Evolutionary conservation across 306 rosid genomes (phyloP).

Genomic region (Dryas drummondii): DNA sequence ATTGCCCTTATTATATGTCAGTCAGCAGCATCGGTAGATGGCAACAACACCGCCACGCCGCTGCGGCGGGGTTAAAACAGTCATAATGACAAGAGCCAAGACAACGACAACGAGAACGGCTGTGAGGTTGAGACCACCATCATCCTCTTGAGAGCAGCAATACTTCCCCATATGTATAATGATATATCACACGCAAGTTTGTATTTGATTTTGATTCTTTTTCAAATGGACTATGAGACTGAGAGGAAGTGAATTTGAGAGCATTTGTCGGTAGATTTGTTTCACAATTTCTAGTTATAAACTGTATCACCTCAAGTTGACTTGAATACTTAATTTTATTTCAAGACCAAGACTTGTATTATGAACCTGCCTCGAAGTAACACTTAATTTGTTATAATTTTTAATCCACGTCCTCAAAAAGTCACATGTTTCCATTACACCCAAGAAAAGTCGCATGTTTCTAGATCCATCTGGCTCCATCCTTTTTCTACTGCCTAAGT

Average conservation of each 20-base stretch:
- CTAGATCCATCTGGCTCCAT: too few relatives aligned
- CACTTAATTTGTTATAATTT: neutral
- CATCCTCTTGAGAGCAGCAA: slow-evolving; percentile 25
- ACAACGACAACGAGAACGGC: slow-evolving; percentile 27
- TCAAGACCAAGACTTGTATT: too few relatives aligned
- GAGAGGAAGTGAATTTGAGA: neutral
- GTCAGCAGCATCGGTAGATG: slow-evolving; percentile 18
- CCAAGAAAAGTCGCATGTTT: too few relatives aligned
- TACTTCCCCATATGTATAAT: slow-evolving; percentile 20
- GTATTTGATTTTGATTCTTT: too few relatives aligned
- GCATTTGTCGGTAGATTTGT: neutral
- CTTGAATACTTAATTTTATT: neutral
- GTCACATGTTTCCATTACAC: too few relatives aligned
- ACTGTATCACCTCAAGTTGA: neutral
- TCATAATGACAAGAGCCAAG: slow-evolving; percentile 22
- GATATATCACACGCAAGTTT: neutral
- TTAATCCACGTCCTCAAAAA: too few relatives aligned
- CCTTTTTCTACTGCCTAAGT: too few relatives aligned
- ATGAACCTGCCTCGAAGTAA: neutral
- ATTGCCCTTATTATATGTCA: too few relatives aligned
- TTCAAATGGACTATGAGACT: neutral
- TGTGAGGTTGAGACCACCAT: slow-evolving; percentile 12
- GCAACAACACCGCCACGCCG: neutral
- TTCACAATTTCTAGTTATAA: neutral
- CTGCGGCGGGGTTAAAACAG: slow-evolving; percentile 17